phyloP scores from a whole-genome alignment of 352 stramenopile genomes.

The Phytophthora multivora region DNA sequence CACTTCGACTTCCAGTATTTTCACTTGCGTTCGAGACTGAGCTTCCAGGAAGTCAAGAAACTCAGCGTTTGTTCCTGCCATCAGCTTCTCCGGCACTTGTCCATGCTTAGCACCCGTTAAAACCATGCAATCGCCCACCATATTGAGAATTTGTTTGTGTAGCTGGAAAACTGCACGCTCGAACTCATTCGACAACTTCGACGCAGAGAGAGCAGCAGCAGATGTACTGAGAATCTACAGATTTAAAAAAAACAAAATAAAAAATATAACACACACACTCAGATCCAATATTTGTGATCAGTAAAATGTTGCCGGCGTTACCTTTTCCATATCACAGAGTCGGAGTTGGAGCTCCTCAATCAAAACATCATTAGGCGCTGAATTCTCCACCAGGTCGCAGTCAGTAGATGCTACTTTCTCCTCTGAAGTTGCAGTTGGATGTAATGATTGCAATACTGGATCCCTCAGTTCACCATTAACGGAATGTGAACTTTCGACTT shows the following conservation, averaged over 20 bases:
- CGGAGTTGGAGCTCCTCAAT: slow-evolving; percentile 13
- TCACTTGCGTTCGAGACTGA: slow-evolving; percentile 46
- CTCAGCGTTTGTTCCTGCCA: slow-evolving; percentile 23
- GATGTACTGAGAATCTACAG: slow-evolving; percentile 42
- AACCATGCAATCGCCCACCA: slow-evolving; percentile 30
- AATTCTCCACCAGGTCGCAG: neutral
- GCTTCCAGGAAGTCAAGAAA: slow-evolving; percentile 54
- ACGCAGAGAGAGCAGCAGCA: slow-evolving; percentile 19
- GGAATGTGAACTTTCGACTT: neutral
- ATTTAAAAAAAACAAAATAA: neutral
- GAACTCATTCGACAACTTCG: slow-evolving; percentile 30
- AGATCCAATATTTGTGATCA: neutral
- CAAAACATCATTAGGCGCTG: neutral
- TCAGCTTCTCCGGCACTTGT: neutral
- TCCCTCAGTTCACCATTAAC: neutral
- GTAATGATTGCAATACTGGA: neutral
- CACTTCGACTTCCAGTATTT: slow-evolving; percentile 67
- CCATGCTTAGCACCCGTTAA: slow-evolving; percentile 5
- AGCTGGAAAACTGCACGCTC: slow-evolving; percentile 41
- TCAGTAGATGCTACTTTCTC: neutral
- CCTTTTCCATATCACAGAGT: slow-evolving; percentile 42
- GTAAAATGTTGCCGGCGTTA: neutral
- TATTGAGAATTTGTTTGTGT: slow-evolving; percentile 38
- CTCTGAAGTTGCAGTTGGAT: neutral
- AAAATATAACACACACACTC: slow-evolving; percentile 4